A percentile compares a stretch with the other conserved stretches of the same genome.
Evolutionary conservation across 192 early-diverging fungal genomes (phyloP).

Genomic region (Fimicolochytrium jonesii): DNA sequence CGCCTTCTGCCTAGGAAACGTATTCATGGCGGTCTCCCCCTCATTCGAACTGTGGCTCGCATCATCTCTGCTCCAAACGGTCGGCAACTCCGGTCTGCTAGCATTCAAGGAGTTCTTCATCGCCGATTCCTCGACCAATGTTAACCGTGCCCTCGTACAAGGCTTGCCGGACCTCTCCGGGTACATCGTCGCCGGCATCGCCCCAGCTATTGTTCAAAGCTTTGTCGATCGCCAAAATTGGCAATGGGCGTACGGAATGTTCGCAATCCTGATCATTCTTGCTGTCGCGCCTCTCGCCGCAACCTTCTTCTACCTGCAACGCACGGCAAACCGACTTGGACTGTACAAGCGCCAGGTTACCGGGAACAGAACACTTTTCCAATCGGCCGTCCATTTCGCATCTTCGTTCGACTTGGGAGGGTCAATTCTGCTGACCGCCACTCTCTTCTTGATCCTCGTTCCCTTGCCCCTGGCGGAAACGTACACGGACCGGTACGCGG

Average conservation of each 20-base stretch:
- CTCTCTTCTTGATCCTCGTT: background rate
- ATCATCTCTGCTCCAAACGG: no score
- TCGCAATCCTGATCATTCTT: background rate
- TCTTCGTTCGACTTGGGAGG: no score
- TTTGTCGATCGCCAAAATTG: background rate
- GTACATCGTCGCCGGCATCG: background rate
- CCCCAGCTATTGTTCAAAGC: background rate
- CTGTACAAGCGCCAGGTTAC: no score
- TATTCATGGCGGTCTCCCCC: no score
- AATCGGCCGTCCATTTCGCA: no score
- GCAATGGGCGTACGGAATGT: constrained; percentile 1
- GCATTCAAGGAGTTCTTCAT: no score
- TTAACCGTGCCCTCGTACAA: background rate
- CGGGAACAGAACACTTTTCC: no score
- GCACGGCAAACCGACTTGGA: background rate
- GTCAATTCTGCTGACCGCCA: background rate
- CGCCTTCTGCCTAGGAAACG: no score
- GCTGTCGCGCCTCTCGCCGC: background rate
- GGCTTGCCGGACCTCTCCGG: background rate
- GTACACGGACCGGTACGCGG: background rate
- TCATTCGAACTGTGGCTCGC: no score
- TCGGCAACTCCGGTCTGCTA: no score
- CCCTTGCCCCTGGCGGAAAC: background rate
- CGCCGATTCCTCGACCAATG: background rate
- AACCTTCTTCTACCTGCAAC: background rate